A percentile compares a stretch with the other conserved stretches of the same genome.
Conservation (phyloP, 2,329 filamentous ascomycete species). For the Xylariaceae sp. region DNA sequence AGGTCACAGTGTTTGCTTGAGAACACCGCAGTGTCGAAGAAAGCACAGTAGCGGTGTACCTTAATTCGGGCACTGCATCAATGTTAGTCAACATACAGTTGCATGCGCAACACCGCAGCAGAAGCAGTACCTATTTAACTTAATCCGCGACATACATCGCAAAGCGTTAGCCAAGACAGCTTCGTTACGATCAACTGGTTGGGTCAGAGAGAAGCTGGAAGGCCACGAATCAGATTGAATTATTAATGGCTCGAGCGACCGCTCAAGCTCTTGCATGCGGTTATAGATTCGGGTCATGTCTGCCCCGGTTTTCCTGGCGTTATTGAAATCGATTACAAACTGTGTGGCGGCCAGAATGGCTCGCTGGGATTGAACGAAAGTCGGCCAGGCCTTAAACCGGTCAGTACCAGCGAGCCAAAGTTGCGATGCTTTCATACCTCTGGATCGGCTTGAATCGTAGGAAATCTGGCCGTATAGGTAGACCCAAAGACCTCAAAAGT, state of each 20-base stretch:
- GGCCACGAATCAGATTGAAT: slow-evolving; percentile 47
- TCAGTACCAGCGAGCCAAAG: slow-evolving; percentile 23
- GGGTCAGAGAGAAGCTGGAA: slow-evolving; percentile 43
- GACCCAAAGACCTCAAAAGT: slow-evolving; percentile 52
- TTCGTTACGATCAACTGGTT: slow-evolving; percentile 48
- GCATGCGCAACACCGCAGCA: background rate
- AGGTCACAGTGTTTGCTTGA: slow-evolving; percentile 57
- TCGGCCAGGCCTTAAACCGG: slow-evolving; percentile 47
- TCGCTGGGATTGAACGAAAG: slow-evolving; percentile 55
- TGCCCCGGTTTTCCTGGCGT: slow-evolving; percentile 46
- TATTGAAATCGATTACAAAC: slow-evolving; percentile 56
- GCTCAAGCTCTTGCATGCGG: slow-evolving; percentile 51
- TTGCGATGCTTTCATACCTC: slow-evolving; percentile 42
- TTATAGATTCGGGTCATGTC: slow-evolving; percentile 50
- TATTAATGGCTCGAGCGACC: slow-evolving; percentile 46
- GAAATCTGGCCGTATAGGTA: slow-evolving; percentile 53
- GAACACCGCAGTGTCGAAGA: slow-evolving; percentile 58
- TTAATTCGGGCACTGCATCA: slow-evolving; percentile 56
- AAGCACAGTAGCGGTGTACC: slow-evolving; percentile 58
- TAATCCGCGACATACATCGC: slow-evolving; percentile 56
- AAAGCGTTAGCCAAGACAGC: slow-evolving; percentile 51
- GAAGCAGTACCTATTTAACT: slow-evolving; percentile 53
- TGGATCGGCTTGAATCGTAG: slow-evolving; percentile 49
- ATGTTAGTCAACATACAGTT: slow-evolving; percentile 17
- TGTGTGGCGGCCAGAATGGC: slow-evolving; percentile 55